A percentile compares a stretch with the other conserved stretches of the same genome.
phyloP scores from a whole-genome alignment of 1,284 basidiomycete species.

The Bondarzewia mesenterica region DNA sequence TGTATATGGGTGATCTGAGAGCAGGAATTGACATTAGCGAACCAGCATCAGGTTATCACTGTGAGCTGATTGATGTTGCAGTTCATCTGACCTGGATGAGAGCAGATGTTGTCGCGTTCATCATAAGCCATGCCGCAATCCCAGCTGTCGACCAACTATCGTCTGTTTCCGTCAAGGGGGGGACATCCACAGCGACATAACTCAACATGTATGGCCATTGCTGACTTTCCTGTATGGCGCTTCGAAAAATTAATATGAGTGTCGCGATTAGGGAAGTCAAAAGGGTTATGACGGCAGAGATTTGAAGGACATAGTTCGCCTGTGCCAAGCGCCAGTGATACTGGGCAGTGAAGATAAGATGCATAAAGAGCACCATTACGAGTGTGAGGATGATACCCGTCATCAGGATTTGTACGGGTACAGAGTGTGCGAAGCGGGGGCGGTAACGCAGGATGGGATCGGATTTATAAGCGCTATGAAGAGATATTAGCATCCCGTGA shows the following conservation, averaged over 20 bases:
- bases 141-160: slow-evolving; percentile 59
- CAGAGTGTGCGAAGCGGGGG: slow-evolving; percentile 75
- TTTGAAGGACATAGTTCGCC: slow-evolving; percentile 86
- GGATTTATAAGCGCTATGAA: slow-evolving; percentile 18
- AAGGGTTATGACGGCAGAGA: slow-evolving; percentile 75
- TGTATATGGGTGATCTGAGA: slow-evolving; percentile 92
- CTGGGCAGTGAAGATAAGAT: slow-evolving; percentile 91
- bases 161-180: slow-evolving; percentile 34
- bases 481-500: too few relatives aligned
- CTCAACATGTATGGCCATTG: slow-evolving; percentile 93
- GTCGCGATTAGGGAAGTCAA: slow-evolving; percentile 75
- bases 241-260: slow-evolving; percentile 63
- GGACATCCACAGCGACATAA: slow-evolving; percentile 82
- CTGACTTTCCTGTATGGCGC: slow-evolving; percentile 55
- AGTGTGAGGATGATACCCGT: slow-evolving; percentile 86
- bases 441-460: slow-evolving; percentile 77
- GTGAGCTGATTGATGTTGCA: too few relatives aligned
- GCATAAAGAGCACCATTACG: slow-evolving; percentile 81
- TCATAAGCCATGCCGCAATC: slow-evolving; percentile 77
- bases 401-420: slow-evolving; percentile 87
- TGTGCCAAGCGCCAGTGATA: slow-evolving; percentile 94
- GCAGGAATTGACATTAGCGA: too few relatives aligned
- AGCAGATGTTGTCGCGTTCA: slow-evolving; percentile 81
- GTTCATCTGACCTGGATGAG: slow-evolving; percentile 82
- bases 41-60: too few relatives aligned